phyloP scores from a whole-genome alignment of 371 early-diverging fungal species.

The Mycotypha africana region DNA sequence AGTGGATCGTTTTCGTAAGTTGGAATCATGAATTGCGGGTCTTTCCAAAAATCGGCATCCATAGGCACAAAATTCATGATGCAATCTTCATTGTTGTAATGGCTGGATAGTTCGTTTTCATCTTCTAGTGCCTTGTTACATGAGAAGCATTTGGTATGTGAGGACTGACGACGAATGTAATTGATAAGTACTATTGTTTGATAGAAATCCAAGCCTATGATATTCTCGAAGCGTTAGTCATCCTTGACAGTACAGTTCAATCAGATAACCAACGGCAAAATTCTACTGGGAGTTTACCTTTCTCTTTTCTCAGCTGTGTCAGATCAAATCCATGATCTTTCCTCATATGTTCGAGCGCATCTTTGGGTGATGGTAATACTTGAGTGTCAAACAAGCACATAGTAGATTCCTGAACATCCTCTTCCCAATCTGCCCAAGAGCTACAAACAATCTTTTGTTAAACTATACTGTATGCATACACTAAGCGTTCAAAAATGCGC shows the following conservation, averaged over 20 bases:
- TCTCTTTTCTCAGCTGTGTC: conserved; percentile 39
- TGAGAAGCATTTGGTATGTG: conserved; percentile 63
- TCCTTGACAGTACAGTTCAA: neutral
- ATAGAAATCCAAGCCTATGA: conserved; percentile 73
- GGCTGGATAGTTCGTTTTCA: conserved; percentile 37
- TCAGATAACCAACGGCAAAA: too few relatives aligned
- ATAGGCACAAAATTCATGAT: conserved; percentile 38
- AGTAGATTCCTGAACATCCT: conserved; percentile 60
- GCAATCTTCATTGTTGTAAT: conserved; percentile 51
- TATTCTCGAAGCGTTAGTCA: neutral
- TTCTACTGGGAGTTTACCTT: too few relatives aligned
- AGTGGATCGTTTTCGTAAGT: conserved; percentile 86
- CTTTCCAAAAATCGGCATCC: conserved; percentile 68
- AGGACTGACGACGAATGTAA: conserved; percentile 75
- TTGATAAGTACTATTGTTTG: conserved; percentile 82
- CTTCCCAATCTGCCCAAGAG: conserved; percentile 84
- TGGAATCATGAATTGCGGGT: conserved; percentile 73
- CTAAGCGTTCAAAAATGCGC: too few relatives aligned
- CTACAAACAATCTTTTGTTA: too few relatives aligned
- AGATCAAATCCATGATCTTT: conserved; percentile 74
- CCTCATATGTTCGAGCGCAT: conserved; percentile 71
- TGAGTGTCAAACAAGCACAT: conserved; percentile 75
- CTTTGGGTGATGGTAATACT: conserved; percentile 57
- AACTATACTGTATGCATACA: too few relatives aligned
- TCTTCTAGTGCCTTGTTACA: conserved; percentile 55